phyloP scores from a whole-genome alignment of 2,329 filamentous ascomycete genomes.

The Cercospora sp. region DNA sequence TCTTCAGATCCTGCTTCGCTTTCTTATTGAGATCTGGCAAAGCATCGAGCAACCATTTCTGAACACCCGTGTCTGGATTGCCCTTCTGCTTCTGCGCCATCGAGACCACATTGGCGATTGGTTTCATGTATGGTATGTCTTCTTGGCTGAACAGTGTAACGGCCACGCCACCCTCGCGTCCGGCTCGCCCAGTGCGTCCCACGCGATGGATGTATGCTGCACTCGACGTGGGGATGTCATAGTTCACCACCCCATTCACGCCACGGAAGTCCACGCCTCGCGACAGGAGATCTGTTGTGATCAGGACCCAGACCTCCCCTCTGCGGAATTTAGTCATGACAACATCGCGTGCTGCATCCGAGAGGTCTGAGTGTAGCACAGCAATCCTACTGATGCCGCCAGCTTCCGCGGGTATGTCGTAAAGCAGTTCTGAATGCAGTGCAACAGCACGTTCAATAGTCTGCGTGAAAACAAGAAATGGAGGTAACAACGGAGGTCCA shows the following conservation, averaged over 20 bases:
- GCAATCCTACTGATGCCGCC: conserved; percentile 83
- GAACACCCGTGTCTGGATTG: conserved; percentile 56
- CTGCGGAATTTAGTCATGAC: conserved; percentile 89
- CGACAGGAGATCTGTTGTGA: conserved; percentile 90
- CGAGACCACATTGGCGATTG: conserved; percentile 88
- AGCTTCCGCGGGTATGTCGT: conserved; percentile 87
- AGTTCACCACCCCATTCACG: conserved; percentile 95
- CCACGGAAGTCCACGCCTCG: conserved; percentile 93
- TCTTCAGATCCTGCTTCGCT: conserved; percentile 78
- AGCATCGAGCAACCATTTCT: conserved; percentile 85
- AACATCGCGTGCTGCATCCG: conserved; percentile 69
- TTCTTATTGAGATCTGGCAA: conserved; percentile 81
- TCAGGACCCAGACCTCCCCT: conserved; percentile 92
- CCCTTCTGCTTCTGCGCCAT: conserved; percentile 70
- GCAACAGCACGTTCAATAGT: conserved; percentile 89
- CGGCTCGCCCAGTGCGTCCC: conserved; percentile 85
- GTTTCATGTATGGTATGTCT: conserved; percentile 85
- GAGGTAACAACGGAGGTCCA: conserved; percentile 65
- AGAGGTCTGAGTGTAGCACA: conserved; percentile 83
- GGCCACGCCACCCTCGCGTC: conserved; percentile 80
- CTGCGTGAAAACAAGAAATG: conserved; percentile 94
- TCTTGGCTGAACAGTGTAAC: conserved; percentile 96
- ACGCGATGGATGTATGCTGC: conserved; percentile 92
- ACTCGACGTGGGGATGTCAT: conserved; percentile 89
- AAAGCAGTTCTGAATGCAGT: conserved; percentile 84